Percentiles rank a stretch among this genome's conserved stretches.
Evolutionary conservation across 2,329 filamentous ascomycete genomes (phyloP).

Genomic region (Trichoderma oligosporum): DNA sequence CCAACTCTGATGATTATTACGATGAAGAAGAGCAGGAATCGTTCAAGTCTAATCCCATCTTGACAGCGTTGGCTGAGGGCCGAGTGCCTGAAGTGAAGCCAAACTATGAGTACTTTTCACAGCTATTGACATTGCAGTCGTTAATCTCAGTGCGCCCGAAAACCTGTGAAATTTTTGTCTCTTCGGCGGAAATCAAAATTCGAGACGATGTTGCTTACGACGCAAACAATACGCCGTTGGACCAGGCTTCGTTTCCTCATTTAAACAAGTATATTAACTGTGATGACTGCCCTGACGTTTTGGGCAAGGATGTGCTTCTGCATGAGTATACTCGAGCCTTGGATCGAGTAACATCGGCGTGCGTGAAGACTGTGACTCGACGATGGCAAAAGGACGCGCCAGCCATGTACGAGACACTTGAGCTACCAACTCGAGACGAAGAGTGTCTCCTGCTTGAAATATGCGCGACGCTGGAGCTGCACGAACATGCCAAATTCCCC

Average conservation of each 20-base stretch:
- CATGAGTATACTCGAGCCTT: constrained; percentile 57
- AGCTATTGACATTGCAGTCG: constrained; percentile 52
- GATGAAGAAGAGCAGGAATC: constrained; percentile 46
- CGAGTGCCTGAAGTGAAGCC: constrained; percentile 55
- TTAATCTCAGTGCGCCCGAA: constrained; percentile 53
- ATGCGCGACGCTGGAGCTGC: constrained; percentile 57
- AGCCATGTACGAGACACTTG: constrained; percentile 51
- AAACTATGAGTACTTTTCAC: constrained; percentile 60
- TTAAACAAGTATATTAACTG: constrained; percentile 52
- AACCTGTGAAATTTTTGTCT: constrained; percentile 57
- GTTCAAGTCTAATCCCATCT: constrained; percentile 62
- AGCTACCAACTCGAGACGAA: constrained; percentile 46
- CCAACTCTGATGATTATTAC: constrained; percentile 55
- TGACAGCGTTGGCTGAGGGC: constrained; percentile 57
- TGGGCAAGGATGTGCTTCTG: constrained; percentile 51
- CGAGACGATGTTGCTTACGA: constrained; percentile 47
- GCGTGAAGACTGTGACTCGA: constrained; percentile 49
- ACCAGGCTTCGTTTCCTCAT: constrained; percentile 51
- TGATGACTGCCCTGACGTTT: constrained; percentile 48
- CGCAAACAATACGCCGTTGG: constrained; percentile 42
- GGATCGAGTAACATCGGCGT: constrained; percentile 53
- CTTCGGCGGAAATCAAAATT: constrained; percentile 49
- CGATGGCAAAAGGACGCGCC: constrained; percentile 59
- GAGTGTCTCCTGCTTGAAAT: constrained; percentile 59
- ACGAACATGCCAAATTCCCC: constrained; percentile 55